A percentile compares a stretch with the other conserved stretches of the same genome.
phyloP scores from a whole-genome alignment of 108 stramenopile species.

The Mayamaea pseudoterrestris region DNA sequence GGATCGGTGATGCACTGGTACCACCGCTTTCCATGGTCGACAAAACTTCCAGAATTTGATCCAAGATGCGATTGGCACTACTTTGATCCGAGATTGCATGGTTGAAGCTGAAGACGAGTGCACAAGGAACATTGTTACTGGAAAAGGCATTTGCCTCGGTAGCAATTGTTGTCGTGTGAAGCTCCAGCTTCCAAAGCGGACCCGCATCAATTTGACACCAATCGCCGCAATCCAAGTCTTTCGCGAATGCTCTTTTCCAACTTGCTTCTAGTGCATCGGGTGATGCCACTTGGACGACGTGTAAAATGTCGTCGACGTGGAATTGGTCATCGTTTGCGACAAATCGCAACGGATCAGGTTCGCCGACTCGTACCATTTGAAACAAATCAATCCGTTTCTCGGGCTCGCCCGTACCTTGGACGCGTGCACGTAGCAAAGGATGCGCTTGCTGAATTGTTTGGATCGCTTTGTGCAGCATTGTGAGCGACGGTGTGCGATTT shows the following conservation, averaged over 20 bases:
- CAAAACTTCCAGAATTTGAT: conserved; percentile 48
- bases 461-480: conserved; percentile 39
- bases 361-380: conserved; percentile 78
- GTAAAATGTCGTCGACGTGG: conserved; percentile 32
- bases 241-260: conserved; percentile 46
- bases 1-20: too few relatives aligned
- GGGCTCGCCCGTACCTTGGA: conserved; percentile 71
- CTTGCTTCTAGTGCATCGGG: conserved; percentile 28
- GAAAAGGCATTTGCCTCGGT: too few relatives aligned
- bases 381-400: conserved; percentile 66
- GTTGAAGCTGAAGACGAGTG: conserved; percentile 67
- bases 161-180: conserved; percentile 30
- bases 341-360: conserved; percentile 69
- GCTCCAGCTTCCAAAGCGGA: conserved; percentile 62
- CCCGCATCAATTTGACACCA: conserved; percentile 37
- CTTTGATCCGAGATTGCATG: conserved; percentile 81
- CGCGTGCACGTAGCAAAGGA: conserved; percentile 41
- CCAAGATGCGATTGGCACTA: conserved; percentile 54
- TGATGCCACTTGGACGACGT: conserved; percentile 42
- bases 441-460: conserved; percentile 59
- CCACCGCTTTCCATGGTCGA: conserved; percentile 36
- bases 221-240: conserved; percentile 60
- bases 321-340: conserved; percentile 21
- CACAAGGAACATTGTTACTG: too few relatives aligned
- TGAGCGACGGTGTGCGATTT: conserved; percentile 43